Conservation (phyloP, 2,329 filamentous ascomycete genomes). For the Fusarium chuoi region DNA sequence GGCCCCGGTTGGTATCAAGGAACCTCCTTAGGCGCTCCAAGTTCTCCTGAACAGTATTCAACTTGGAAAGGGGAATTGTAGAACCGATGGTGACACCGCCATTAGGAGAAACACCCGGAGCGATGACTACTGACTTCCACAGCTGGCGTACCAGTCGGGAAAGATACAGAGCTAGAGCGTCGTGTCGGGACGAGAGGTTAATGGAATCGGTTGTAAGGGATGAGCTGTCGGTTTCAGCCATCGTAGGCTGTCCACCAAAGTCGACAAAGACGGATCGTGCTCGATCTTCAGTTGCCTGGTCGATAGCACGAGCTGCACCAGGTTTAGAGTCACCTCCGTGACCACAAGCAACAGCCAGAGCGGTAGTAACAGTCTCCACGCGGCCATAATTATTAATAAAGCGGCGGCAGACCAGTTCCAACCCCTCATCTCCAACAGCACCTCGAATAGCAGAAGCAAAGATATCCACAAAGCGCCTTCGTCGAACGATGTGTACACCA, state of each 20-base stretch:
- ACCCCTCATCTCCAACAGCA: conserved; percentile 78
- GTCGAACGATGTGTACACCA: conserved; percentile 86
- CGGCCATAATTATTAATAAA: conserved; percentile 90
- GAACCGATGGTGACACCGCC: conserved; percentile 73
- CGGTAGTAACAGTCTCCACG: conserved; percentile 88
- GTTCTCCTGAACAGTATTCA: conserved; percentile 82
- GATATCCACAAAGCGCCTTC: conserved; percentile 88
- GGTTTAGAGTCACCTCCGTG: conserved; percentile 82
- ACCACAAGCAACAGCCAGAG: conserved; percentile 92
- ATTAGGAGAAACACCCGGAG: conserved; percentile 59
- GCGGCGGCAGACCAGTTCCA: conserved; percentile 83
- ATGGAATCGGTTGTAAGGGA: conserved; percentile 82
- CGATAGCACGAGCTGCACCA: conserved; percentile 79
- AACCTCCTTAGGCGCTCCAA: conserved; percentile 84
- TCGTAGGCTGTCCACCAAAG: conserved; percentile 85
- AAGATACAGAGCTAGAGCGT: conserved; percentile 88
- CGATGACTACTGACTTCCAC: conserved; percentile 84
- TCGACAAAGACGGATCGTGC: conserved; percentile 91
- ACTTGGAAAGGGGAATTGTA: conserved; percentile 72
- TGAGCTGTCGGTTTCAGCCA: conserved; percentile 80
- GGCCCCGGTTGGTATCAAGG: conserved; percentile 84
- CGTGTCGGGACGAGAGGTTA: conserved; percentile 86
- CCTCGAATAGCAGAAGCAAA: conserved; percentile 85
- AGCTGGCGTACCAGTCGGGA: conserved; percentile 87
- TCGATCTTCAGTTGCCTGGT: conserved; percentile 85